Evolutionary conservation across 441 rosid species (phyloP).

Genomic region (Populus trichocarpa): DNA sequence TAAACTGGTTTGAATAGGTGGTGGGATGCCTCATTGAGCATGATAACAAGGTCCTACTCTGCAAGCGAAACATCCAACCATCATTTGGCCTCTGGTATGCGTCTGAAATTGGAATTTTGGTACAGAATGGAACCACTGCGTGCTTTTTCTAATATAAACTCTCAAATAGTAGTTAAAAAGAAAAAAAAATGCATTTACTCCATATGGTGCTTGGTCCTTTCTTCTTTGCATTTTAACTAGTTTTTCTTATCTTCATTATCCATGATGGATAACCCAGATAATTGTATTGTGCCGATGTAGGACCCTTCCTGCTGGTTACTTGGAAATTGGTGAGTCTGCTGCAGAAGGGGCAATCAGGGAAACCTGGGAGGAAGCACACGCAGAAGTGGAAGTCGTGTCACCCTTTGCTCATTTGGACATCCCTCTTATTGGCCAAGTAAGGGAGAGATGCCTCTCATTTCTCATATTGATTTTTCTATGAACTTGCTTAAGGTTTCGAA

Average conservation of each 20-base stretch:
- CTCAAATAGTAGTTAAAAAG: not conserved
- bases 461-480: slow-evolving; percentile 8
- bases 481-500: slow-evolving; percentile 10
- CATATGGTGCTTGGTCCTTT: slow-evolving; percentile 5
- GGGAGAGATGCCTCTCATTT: slow-evolving; percentile 8
- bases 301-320: slow-evolving; percentile 97
- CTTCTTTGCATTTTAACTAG: not conserved
- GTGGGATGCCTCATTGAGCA: slow-evolving; percentile 95
- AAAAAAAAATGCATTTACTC: slow-evolving; percentile 12
- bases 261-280: slow-evolving; percentile 7
- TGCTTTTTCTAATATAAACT: not conserved
- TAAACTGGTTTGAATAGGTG: slow-evolving; percentile 45
- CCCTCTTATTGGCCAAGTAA: slow-evolving; percentile 92
- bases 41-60: slow-evolving; percentile 78
- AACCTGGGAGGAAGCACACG: slow-evolving; percentile 95
- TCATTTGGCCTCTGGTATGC: slow-evolving; percentile 86
- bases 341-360: slow-evolving; percentile 93
- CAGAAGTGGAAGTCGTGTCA: slow-evolving; percentile 78
- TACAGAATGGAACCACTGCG: not conserved
- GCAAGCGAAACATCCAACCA: slow-evolving; percentile 96
- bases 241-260: not conserved
- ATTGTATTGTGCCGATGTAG: slow-evolving; percentile 37
- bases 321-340: slow-evolving; percentile 97
- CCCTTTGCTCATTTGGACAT: slow-evolving; percentile 94
- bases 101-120: not conserved